Evolutionary conservation across 306 rosid species (phyloP).

Genomic region (Sophora flavescens): DNA sequence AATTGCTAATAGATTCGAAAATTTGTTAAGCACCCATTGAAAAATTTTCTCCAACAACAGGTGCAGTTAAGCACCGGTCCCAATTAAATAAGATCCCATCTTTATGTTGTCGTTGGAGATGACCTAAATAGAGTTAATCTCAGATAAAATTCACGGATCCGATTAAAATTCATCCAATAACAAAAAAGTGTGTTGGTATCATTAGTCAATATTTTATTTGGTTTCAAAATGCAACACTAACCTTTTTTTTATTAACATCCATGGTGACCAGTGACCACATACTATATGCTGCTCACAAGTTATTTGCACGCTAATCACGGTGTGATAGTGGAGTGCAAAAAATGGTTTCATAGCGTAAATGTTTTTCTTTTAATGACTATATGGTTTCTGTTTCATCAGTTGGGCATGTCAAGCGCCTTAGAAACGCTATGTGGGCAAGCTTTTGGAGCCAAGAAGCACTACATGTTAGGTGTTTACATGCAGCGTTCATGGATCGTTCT

Average conservation of each 20-base stretch:
- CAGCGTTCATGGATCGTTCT: slow-evolving; percentile 72
- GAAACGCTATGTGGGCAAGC: slow-evolving; percentile 77
- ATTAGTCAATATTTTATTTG: background rate
- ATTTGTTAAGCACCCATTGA: too few relatives aligned
- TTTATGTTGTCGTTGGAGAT: too few relatives aligned
- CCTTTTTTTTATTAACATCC: background rate
- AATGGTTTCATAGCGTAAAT: background rate
- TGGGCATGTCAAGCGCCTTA: slow-evolving; percentile 73
- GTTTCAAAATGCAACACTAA: background rate
- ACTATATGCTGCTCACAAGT: background rate
- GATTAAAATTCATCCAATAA: too few relatives aligned
- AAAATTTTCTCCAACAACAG: too few relatives aligned
- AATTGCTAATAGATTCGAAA: too few relatives aligned
- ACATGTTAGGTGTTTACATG: slow-evolving; percentile 71
- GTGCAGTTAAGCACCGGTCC: too few relatives aligned
- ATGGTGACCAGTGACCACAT: too few relatives aligned
- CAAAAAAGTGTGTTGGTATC: too few relatives aligned
- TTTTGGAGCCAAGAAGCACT: slow-evolving; percentile 62
- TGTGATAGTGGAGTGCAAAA: too few relatives aligned
- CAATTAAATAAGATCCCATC: too few relatives aligned
- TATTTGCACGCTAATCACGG: background rate
- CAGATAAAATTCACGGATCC: too few relatives aligned
- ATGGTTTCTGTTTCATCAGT: slow-evolving; percentile 39
- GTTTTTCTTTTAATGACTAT: background rate
- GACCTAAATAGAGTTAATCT: too few relatives aligned